Conservation (phyloP, 495 filamentous ascomycete genomes). For the Paragyromitra xinjiangensis region DNA sequence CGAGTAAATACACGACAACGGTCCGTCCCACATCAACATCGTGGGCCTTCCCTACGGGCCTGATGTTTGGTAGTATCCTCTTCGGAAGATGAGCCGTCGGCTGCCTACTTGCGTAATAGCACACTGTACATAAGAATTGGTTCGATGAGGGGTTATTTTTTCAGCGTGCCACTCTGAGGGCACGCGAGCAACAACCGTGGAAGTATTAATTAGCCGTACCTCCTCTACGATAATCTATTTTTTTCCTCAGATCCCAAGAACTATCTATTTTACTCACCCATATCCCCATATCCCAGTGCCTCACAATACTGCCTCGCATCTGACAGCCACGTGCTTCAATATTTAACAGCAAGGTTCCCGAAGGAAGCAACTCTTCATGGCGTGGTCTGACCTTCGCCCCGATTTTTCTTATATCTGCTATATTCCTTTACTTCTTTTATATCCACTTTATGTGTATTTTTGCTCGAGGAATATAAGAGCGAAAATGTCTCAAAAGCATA, state of each 20-base stretch:
- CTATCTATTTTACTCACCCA: slow-evolving; percentile 9
- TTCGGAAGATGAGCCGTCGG: slow-evolving; percentile 32
- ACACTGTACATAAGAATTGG: slow-evolving; percentile 21
- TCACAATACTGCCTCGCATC: not conserved
- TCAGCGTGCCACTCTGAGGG: slow-evolving; percentile 17
- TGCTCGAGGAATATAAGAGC: slow-evolving; percentile 8
- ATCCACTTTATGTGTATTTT: slow-evolving; percentile 32
- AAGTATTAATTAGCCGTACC: slow-evolving; percentile 47
- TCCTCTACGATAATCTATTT: slow-evolving; percentile 14
- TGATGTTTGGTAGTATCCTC: slow-evolving; percentile 12
- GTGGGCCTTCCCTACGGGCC: slow-evolving; percentile 12
- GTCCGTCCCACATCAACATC: slow-evolving; percentile 11
- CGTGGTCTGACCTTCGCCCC: slow-evolving; percentile 23
- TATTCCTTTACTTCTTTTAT: slow-evolving; percentile 36
- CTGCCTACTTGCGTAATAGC: slow-evolving; percentile 35
- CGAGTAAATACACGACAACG: slow-evolving; percentile 1
- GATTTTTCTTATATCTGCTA: slow-evolving; percentile 35
- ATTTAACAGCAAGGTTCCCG: not conserved
- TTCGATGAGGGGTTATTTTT: slow-evolving; percentile 31
- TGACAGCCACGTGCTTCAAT: not conserved
- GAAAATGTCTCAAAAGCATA: slow-evolving; percentile 30
- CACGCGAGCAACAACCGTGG: slow-evolving; percentile 32
- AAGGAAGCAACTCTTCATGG: slow-evolving; percentile 18
- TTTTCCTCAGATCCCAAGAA: slow-evolving; percentile 6
- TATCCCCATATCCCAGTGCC: not conserved